Percentiles rank a stretch among this genome's conserved stretches.
Conservation (phyloP, 2,329 filamentous ascomycete species). For the Curvularia sp. region DNA sequence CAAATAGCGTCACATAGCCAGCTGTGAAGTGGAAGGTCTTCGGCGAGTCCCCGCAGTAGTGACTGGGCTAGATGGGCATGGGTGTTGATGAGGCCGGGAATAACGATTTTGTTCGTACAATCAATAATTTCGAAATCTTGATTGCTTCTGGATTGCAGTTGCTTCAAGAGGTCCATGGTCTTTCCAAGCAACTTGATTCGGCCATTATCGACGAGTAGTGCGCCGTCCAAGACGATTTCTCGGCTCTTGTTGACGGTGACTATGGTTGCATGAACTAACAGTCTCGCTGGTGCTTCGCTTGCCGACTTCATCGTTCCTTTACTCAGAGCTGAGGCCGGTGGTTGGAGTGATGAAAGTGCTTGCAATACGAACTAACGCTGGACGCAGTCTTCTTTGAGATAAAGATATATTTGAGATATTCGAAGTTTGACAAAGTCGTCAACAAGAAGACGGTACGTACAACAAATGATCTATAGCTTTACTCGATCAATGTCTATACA, state of each 20-base stretch:
- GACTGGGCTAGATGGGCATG: slow-evolving; percentile 50
- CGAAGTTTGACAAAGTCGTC: not conserved
- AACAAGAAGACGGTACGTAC: not conserved
- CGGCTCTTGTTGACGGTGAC: slow-evolving; percentile 59
- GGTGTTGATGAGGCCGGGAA: slow-evolving; percentile 49
- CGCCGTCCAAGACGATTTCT: slow-evolving; percentile 58
- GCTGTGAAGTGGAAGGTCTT: slow-evolving; percentile 32
- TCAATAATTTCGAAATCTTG: slow-evolving; percentile 29
- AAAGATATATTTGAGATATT: not conserved
- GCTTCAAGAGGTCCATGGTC: slow-evolving; percentile 37
- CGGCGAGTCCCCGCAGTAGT: slow-evolving; percentile 43
- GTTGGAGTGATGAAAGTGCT: not conserved
- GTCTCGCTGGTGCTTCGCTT: slow-evolving; percentile 11
- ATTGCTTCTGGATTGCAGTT: not conserved
- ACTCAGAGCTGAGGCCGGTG: not conserved
- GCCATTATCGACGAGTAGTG: slow-evolving; percentile 52
- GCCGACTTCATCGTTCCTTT: not conserved
- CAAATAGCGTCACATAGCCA: slow-evolving; percentile 49
- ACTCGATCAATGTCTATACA: not conserved
- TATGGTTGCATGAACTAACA: slow-evolving; percentile 61
- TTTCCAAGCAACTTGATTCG: slow-evolving; percentile 57
- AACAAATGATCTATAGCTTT: not conserved
- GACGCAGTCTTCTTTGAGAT: not conserved
- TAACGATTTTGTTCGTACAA: slow-evolving; percentile 43
- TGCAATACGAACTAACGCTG: not conserved